Evolutionary conservation across 371 early-diverging fungal genomes (phyloP), one percentile per base, ranked within the genome.

Genomic region (Chytridium lagenaria): DNA sequence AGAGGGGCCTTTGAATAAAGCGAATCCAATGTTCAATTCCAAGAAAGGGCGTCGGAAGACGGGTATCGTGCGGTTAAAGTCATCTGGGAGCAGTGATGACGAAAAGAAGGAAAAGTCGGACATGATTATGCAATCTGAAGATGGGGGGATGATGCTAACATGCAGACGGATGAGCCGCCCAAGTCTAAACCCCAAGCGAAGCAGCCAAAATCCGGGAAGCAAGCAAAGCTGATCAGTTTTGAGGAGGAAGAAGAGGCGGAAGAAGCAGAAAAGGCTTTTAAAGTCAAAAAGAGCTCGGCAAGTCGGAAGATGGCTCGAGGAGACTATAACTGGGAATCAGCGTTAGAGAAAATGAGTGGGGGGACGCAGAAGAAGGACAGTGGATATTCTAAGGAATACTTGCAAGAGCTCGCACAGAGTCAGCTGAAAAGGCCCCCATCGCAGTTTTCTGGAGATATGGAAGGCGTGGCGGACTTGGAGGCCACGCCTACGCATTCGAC

Each of bases 231-330:
- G 19, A 19, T 44, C 12, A 44, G 44, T 19, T 44, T 44, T 44
- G 44, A 19, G 12, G 44, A 44, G 7, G 44, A 44, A 44, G 44
- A 44, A 44, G 68, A 68, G n/a, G 68, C 31, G 7, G 57, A 49
- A 5, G 50, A 36, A 1, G 51, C 38, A 30, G 68, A 50, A 10
- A 66, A 44, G 0, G 37, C 70, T 0, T 78, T 81, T 68, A 66
- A 67, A 26, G 50, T 77, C 51, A 79, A 77, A 30, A 77, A 77
- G 68, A 64, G 74, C 26, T 64, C 76, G 2, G 75, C 76, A 16
- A 77, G 78, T 55, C 39, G 63, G 22, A 64, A 70, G 5, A 75
- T 79, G 76, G 44, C 59, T 36, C 71, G 75, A 49, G 73, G 74
- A 22, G 74, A 75, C 36, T 61, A 73, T 33, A 77, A 77, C 57